phyloP scores from a whole-genome alignment of 2,329 filamentous ascomycete species.

The Pyrenochaeta sp. region DNA sequence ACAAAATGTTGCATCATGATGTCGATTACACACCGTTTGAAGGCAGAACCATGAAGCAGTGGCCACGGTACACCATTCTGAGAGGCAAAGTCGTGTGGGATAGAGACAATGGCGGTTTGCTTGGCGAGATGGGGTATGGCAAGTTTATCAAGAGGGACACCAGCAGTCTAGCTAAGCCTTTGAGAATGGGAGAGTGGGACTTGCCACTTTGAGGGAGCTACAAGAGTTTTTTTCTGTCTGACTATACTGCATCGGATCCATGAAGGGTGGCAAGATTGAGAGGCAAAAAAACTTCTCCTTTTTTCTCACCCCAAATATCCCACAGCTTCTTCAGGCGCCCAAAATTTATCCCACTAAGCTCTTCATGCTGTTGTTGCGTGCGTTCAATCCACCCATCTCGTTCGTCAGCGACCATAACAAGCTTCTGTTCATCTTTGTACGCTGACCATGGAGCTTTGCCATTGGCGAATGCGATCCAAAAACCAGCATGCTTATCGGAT shows the following conservation, averaged over 20 bases:
- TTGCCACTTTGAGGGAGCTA: conserved; percentile 18
- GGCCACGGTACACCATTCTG: conserved; percentile 69
- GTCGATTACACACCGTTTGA: conserved; percentile 72
- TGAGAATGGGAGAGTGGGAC: conserved; percentile 30
- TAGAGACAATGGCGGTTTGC: conserved; percentile 60
- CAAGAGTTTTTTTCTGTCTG: not conserved
- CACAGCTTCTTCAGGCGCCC: not conserved
- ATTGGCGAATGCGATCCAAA: conserved; percentile 32
- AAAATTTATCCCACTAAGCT: not conserved
- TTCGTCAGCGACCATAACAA: conserved; percentile 33
- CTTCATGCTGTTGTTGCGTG: conserved; percentile 20
- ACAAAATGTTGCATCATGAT: conserved; percentile 67
- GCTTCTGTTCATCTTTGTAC: conserved; percentile 17
- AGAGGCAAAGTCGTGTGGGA: conserved; percentile 68
- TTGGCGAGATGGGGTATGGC: conserved; percentile 60
- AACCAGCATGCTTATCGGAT: conserved; percentile 28
- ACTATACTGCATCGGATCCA: not conserved
- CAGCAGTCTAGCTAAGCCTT: conserved; percentile 49
- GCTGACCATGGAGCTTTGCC: conserved; percentile 27
- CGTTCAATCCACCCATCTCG: conserved; percentile 30
- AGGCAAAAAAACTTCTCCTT: conserved; percentile 8
- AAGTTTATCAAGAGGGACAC: conserved; percentile 58
- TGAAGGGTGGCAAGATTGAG: not conserved
- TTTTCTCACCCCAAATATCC: conserved; percentile 5
- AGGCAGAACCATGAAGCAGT: conserved; percentile 64